These are phyloP conservation scores for Fusarium marasasianum DNA, from an alignment of 2,329 filamentous ascomycete genomes.

Conservation along the genomic window DNA sequence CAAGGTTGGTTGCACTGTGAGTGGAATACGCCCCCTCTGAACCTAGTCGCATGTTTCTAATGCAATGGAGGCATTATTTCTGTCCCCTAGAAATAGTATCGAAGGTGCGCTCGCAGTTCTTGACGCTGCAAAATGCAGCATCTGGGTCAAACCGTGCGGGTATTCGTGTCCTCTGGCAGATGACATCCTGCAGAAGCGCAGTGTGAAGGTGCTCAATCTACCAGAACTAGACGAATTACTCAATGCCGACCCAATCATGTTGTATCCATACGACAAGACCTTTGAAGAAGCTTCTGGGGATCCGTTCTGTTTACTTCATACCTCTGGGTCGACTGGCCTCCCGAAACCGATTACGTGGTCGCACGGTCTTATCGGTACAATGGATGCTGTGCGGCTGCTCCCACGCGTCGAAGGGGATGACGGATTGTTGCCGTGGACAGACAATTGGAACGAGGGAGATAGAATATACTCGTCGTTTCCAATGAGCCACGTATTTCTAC, in stretches of 20 bases:
- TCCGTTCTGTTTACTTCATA: not conserved
- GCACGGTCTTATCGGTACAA: not conserved
- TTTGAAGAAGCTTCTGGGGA: not conserved
- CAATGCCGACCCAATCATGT: not conserved
- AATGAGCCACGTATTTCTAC: not conserved
- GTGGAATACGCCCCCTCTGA: not conserved
- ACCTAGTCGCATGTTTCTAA: not conserved
- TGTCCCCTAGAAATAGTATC: not conserved
- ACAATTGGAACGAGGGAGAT: not conserved
- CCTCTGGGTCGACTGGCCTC: not conserved
- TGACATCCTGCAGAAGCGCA: not conserved
- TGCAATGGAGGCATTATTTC: not conserved
- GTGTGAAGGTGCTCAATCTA: not conserved
- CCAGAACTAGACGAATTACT: not conserved
- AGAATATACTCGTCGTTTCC: not conserved
- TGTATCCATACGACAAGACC: not conserved
- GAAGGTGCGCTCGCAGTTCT: not conserved
- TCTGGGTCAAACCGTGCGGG: not conserved
- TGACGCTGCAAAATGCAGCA: not conserved
- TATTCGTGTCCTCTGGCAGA: not conserved
- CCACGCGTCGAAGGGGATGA: not conserved
- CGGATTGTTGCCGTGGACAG: not conserved
- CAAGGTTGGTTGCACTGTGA: not conserved
- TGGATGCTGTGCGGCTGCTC: not conserved
- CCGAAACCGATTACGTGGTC: not conserved